Base-by-base conservation (phyloP, 1,139 yeast genomes). In the Petasospora fabianii region DNA sequence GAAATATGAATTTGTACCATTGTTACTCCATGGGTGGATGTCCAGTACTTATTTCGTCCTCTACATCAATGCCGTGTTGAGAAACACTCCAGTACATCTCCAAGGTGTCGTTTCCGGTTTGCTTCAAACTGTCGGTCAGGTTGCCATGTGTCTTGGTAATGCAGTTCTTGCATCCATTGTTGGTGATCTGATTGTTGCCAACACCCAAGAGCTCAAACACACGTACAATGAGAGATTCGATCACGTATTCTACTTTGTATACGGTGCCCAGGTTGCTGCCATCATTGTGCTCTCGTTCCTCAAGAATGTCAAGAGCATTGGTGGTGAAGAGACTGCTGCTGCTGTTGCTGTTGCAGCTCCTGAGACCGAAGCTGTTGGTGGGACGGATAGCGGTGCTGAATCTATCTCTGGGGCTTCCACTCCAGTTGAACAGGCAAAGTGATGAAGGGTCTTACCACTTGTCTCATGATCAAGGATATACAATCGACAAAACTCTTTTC, bases 1-100 rank as follows among this genome's bases (percentile, higher is more conserved):
- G 62, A 61, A 54, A 22, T 54, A 43, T 39, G 53, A 54, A 11
- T 42, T 55, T 19, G 38, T 49, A 19, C 33, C 56, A 9, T 38
- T 39, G 27, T 27, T 41, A 8, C 22, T 54, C 7, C 43, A 51
- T 6, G 39, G 58, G 1, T 36, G 29, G 28, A 55, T 57, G 0
- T 42, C 41, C 10, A 50, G 49, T 26, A 3, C 26, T 10, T 41
- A 24, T 18, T 41, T 33, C 28, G 17, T 34, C 6, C 21, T 41
- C 13, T 43, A 43, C 21, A 16, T 7, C 13, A 28, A 28, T 17
- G 21, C 21, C 5, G 13, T 28, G 13, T 17, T 16, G 13, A 28
- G 30, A 28, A 28, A 21, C 16, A 28, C 30, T 11, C 30, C 30
- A 8, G 13, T 5, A 10, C 30, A 28, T 28, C 21, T 28, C n/a